Evolutionary conservation across 2,329 filamentous ascomycete genomes (phyloP), one percentile per base, ranked within the genome.

Genomic region (Tolypocladium ovalisporum): DNA sequence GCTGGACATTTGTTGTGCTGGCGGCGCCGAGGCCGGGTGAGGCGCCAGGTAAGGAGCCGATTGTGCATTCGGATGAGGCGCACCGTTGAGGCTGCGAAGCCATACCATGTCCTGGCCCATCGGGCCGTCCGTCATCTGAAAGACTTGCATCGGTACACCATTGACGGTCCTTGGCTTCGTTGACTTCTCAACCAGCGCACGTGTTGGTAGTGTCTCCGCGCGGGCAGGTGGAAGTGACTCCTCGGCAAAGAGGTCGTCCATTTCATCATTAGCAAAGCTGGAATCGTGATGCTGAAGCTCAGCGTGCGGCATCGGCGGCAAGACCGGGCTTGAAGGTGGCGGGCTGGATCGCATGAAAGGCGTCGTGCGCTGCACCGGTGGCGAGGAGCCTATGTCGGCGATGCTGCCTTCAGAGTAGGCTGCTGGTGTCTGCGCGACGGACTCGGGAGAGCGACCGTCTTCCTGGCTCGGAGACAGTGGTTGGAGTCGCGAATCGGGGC

Each of bases 371-470:
- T 91, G 84, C 1, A 95, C 79, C 1, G 94, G 94, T 17, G 93
- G 93, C 4, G 93, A 97, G 0, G 94, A 97, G 1, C 88, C 88
- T 64, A 97, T 90, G 56, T 90, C 89, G 54, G 84, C 85, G 4
- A 90, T 88, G 55, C 90, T 95, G 57, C 87, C 78, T 55, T 78
- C 81, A 56, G 83, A 80, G 42, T 75, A 78, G 37, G 76, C 73
- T 7, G 75, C 73, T 6, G 80, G 80, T 1, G 81, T 82, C 17
- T 75, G 77, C 0, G 71, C 79, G 39, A 75, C 63, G 15, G 80
- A 83, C 27, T 83, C 80, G 9, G 81, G 81, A 4, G 81, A 84
- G 8, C 76, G 76, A n/a, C 67, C 71, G 54, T 78, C 79, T 54
- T 82, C 79, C 58, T 76, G 76, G 54, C 70, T 72, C 6, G 73